Percentiles rank a stretch among this genome's conserved stretches.
Conservation (phyloP, 2,329 filamentous ascomycete genomes). For the Zymoseptoria ardabiliae region DNA sequence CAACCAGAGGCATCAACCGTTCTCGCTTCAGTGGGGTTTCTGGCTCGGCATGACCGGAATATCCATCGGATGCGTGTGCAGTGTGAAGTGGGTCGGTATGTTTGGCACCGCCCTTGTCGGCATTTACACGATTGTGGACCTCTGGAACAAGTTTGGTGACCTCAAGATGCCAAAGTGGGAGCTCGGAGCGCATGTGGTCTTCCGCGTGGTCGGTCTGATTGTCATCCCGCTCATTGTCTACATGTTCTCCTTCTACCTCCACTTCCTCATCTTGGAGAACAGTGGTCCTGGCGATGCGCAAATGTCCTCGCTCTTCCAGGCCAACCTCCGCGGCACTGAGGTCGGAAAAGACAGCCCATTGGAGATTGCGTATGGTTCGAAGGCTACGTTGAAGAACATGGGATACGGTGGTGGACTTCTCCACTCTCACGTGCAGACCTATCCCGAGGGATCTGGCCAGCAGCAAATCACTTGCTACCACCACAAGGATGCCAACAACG, state of each 20-base stretch:
- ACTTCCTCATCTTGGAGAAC: conserved; percentile 89
- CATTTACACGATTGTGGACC: conserved; percentile 88
- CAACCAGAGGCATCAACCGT: conserved; percentile 74
- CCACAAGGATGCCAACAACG: conserved; percentile 98
- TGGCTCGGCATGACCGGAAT: conserved; percentile 92
- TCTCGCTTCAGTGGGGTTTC: conserved; percentile 84
- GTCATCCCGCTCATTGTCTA: conserved; percentile 85
- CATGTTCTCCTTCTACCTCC: conserved; percentile 88
- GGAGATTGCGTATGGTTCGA: conserved; percentile 82
- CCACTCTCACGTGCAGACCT: conserved; percentile 94
- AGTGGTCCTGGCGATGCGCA: conserved; percentile 96
- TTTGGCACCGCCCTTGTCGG: conserved; percentile 94
- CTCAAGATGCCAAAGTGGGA: conserved; percentile 74
- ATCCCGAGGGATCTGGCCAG: conserved; percentile 84
- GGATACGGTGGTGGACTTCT: conserved; percentile 94
- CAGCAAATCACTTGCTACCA: conserved; percentile 99
- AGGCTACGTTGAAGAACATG: conserved; percentile 96
- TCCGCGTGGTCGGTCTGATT: conserved; percentile 80
- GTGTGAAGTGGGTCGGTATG: conserved; percentile 95
- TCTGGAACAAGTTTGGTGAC: conserved; percentile 98
- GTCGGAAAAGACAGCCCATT: conserved; percentile 92
- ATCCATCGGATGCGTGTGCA: conserved; percentile 96
- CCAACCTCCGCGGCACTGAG: conserved; percentile 86
- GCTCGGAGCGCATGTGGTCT: conserved; percentile 69
- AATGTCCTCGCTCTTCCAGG: conserved; percentile 99